Percentiles rank a stretch among this genome's conserved stretches.
Evolutionary conservation across 331 rosid species (phyloP).

Genomic region (Spiraea crenata): DNA sequence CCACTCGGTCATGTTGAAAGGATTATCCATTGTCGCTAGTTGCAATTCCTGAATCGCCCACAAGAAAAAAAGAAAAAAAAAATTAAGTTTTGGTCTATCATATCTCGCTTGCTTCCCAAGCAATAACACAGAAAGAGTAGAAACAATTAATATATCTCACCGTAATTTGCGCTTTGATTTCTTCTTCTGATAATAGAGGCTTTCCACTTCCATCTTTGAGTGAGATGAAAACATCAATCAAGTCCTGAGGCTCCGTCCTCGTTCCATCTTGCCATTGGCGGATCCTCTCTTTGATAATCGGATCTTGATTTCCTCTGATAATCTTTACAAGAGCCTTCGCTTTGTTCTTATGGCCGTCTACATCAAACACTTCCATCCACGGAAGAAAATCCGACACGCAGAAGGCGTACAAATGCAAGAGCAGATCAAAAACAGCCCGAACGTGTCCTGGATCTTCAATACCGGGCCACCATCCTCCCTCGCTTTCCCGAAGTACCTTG

Average conservation of each 20-base stretch:
- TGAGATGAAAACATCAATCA: slow-evolving; percentile 41
- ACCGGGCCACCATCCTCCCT: slow-evolving; percentile 20
- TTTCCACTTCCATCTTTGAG: slow-evolving; percentile 25
- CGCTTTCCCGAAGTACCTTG: slow-evolving; percentile 11
- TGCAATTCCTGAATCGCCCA: slow-evolving; percentile 33
- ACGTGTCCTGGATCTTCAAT: slow-evolving; percentile 19
- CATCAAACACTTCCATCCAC: slow-evolving; percentile 16
- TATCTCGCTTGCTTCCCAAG: too few relatives aligned
- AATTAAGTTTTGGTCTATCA: too few relatives aligned
- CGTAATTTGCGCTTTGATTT: slow-evolving; percentile 39
- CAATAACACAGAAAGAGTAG: too few relatives aligned
- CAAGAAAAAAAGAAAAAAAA: neutral
- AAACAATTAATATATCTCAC: slow-evolving; percentile 21
- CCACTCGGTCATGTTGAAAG: slow-evolving; percentile 42
- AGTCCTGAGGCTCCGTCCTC: slow-evolving; percentile 28
- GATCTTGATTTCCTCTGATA: slow-evolving; percentile 26
- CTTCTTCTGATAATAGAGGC: slow-evolving; percentile 27
- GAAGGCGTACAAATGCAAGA: slow-evolving; percentile 16
- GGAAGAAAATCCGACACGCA: slow-evolving; percentile 20
- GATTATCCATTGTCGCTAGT: slow-evolving; percentile 36
- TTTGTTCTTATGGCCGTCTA: slow-evolving; percentile 17
- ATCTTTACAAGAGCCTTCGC: slow-evolving; percentile 21
- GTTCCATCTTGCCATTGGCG: slow-evolving; percentile 27
- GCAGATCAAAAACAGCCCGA: slow-evolving; percentile 13
- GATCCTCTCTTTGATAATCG: slow-evolving; percentile 29